These are phyloP conservation scores for Leucocoprinus birnbaumii DNA, from an alignment of 768 basidiomycete species.

Conservation along the genomic window DNA sequence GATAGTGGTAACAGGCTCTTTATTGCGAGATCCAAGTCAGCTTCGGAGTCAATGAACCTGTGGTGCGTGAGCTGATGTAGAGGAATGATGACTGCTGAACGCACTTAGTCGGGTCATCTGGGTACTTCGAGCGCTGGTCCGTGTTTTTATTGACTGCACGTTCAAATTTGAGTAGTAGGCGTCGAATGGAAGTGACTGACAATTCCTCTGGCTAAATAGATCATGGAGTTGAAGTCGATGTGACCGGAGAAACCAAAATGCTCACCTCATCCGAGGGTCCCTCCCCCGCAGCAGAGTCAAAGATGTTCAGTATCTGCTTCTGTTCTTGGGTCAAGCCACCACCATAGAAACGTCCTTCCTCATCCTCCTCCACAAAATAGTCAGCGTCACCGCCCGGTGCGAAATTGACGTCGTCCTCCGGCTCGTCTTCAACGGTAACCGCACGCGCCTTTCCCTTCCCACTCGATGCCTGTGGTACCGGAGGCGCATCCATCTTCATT, in stretches of 20 bases:
- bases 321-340: conserved; percentile 91
- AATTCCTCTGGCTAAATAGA: conserved; percentile 65
- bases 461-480: conserved; percentile 9
- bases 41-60: conserved; percentile 99
- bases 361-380: conserved; percentile 89
- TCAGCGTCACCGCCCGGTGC: conserved; percentile 88
- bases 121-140: conserved; percentile 93
- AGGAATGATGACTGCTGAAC: conserved; percentile 7
- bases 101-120: conserved; percentile 88
- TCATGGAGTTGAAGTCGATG: neutral
- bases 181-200: conserved; percentile 66
- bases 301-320: conserved; percentile 93
- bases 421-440: conserved; percentile 62
- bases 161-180: conserved; percentile 79
- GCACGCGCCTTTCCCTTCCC: conserved; percentile 28
- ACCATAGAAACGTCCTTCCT: conserved; percentile 90
- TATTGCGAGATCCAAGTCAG: conserved; percentile 85
- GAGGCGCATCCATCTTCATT: conserved; percentile 53
- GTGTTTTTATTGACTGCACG: conserved; percentile 92
- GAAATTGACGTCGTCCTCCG: conserved; percentile 54
- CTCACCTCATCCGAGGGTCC: conserved; percentile 68
- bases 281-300: conserved; percentile 71
- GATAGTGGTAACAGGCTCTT: conserved; percentile 88
- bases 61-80: conserved; percentile 4
- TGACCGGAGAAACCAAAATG: neutral